Conservation (phyloP, 2,329 filamentous ascomycete species). For the Talaromyces sp. region DNA sequence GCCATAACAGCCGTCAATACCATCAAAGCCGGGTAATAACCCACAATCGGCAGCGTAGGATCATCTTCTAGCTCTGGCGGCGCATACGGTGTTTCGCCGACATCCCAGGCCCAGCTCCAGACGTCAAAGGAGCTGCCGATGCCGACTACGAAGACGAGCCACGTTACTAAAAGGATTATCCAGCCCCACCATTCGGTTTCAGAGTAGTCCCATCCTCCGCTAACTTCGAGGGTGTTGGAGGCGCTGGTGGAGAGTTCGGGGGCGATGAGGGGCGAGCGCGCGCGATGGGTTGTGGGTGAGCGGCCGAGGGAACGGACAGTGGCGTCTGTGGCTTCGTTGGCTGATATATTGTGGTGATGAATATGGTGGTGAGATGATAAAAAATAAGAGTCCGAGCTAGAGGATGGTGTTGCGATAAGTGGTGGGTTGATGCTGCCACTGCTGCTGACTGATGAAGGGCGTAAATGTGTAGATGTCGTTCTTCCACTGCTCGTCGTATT, state of each 20-base stretch:
- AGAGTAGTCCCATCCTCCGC: slow-evolving; percentile 72
- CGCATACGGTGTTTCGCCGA: slow-evolving; percentile 91
- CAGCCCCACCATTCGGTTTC: slow-evolving; percentile 99
- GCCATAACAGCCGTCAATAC: slow-evolving; percentile 94
- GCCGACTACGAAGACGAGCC: slow-evolving; percentile 91
- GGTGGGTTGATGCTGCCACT: slow-evolving; percentile 22
- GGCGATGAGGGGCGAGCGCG: slow-evolving; percentile 39
- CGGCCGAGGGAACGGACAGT: neutral
- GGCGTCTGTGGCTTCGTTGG: slow-evolving; percentile 27
- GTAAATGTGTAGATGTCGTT: slow-evolving; percentile 17
- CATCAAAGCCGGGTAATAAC: slow-evolving; percentile 92
- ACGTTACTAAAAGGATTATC: slow-evolving; percentile 85
- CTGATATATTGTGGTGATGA: neutral
- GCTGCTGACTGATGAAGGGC: slow-evolving; percentile 21
- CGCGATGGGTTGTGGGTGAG: slow-evolving; percentile 27
- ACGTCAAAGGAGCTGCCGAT: slow-evolving; percentile 94
- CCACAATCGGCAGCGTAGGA: slow-evolving; percentile 87
- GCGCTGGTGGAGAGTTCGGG: slow-evolving; percentile 18
- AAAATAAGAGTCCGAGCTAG: slow-evolving; percentile 63
- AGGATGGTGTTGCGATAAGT: slow-evolving; percentile 45
- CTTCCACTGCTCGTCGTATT: slow-evolving; percentile 22
- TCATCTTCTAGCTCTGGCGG: slow-evolving; percentile 95
- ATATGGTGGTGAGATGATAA: slow-evolving; percentile 29
- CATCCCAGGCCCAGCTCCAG: slow-evolving; percentile 99
- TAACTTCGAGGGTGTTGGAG: slow-evolving; percentile 28